Conservation (phyloP, 441 rosid species). For the Erodium texanum region DNA sequence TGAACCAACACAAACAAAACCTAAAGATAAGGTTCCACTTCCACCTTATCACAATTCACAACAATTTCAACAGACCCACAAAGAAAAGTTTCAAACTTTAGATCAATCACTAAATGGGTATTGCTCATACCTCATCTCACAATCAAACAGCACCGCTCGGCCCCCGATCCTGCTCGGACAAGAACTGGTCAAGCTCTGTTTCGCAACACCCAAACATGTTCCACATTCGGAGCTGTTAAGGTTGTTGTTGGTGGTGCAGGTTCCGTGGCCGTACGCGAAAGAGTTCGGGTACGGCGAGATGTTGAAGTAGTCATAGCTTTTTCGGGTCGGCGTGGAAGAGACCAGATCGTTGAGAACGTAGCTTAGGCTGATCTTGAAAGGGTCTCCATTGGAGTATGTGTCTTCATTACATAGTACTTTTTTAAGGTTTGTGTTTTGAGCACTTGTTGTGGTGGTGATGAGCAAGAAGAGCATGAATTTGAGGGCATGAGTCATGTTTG, state of each 20-base stretch:
- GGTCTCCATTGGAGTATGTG: too few species aligned
- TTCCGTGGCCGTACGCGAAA: background rate
- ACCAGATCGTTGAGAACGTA: too few species aligned
- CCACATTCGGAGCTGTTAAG: background rate
- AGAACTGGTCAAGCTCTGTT: background rate
- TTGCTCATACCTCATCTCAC: slow-evolving; percentile 56
- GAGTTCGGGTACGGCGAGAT: background rate
- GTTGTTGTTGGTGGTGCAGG: background rate
- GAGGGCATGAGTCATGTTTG: too few species aligned
- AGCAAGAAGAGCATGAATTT: too few species aligned
- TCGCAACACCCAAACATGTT: too few species aligned
- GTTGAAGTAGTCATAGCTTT: background rate
- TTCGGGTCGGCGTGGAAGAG: background rate
- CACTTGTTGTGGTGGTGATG: too few species aligned
- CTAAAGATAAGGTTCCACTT: slow-evolving; percentile 1
- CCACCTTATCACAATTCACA: background rate
- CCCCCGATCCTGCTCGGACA: slow-evolving; percentile 41
- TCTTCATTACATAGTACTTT: too few species aligned
- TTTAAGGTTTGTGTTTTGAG: too few species aligned
- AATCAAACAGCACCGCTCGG: slow-evolving; percentile 43
- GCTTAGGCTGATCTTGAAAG: too few species aligned
- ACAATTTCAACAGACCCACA: too few species aligned
- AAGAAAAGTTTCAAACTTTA: too few species aligned
- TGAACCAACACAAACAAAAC: background rate
- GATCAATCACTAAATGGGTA: slow-evolving; percentile 28